Evolutionary conservation across 129 eudicot species (phyloP).

Genomic region (Solidago caesia): DNA sequence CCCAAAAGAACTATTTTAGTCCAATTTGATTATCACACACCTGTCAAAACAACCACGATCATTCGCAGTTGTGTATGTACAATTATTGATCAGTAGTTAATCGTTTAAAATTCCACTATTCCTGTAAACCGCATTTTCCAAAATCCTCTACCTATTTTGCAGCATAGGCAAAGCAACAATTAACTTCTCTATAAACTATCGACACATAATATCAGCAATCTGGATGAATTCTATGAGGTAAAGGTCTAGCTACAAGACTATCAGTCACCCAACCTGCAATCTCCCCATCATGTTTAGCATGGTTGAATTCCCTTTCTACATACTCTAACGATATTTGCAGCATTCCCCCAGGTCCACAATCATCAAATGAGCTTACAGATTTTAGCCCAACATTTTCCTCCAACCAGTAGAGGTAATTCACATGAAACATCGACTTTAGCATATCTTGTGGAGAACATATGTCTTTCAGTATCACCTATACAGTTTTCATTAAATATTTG

Average conservation of each 20-base stretch:
- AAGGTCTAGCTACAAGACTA: conserved; percentile 91
- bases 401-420: conserved; percentile 81
- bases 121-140: not conserved
- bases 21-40: not conserved
- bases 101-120: conserved; percentile 9
- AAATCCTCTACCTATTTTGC: not conserved
- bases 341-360: conserved; percentile 80
- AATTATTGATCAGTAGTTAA: conserved; percentile 9
- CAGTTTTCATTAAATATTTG: not conserved
- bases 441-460: conserved; percentile 75
- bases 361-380: conserved; percentile 46
- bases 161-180: not conserved
- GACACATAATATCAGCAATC: conserved; percentile 22
- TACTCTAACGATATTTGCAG: conserved; percentile 83
- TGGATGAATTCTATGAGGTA: conserved; percentile 64
- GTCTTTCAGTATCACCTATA: conserved; percentile 82
- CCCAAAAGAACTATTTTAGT: not conserved
- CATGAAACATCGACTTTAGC: conserved; percentile 90
- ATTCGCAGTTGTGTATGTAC: not conserved
- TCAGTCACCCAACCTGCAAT: conserved; percentile 81
- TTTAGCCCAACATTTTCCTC: conserved; percentile 78
- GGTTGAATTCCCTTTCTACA: conserved; percentile 73
- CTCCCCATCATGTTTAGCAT: conserved; percentile 75
- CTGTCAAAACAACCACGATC: not conserved
- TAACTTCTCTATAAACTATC: conserved; percentile 12